Conservation (phyloP, 768 basidiomycete genomes). For the Russula griseocarnosa region DNA sequence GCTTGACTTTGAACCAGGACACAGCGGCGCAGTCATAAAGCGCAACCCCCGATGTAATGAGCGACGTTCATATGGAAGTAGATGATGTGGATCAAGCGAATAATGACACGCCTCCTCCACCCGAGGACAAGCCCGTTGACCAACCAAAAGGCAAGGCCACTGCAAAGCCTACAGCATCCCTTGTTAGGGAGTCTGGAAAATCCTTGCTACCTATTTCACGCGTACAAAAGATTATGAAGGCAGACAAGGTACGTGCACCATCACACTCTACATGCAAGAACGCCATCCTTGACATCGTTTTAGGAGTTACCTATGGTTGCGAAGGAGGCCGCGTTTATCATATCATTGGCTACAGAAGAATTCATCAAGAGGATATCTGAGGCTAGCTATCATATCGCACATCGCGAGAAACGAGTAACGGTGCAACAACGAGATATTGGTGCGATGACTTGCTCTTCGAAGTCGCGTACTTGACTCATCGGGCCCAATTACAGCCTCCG, state of each 20-base stretch:
- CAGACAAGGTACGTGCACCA: slow-evolving; percentile 59
- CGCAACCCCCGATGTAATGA: slow-evolving; percentile 4
- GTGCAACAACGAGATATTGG: slow-evolving; percentile 80
- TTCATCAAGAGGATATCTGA: slow-evolving; percentile 74
- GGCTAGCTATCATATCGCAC: slow-evolving; percentile 66
- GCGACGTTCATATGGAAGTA: slow-evolving; percentile 18
- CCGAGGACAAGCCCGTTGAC: not conserved
- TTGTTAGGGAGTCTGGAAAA: slow-evolving; percentile 51
- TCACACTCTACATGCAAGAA: not conserved
- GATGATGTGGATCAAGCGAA: slow-evolving; percentile 7
- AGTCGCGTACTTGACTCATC: not conserved
- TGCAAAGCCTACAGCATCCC: slow-evolving; percentile 24
- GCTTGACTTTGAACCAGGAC: not conserved
- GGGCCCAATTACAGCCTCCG: slow-evolving; percentile 38
- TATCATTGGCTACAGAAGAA: slow-evolving; percentile 83
- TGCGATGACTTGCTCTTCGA: slow-evolving; percentile 36
- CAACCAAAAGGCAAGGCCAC: slow-evolving; percentile 22
- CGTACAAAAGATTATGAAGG: slow-evolving; percentile 82
- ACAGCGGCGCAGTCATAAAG: not conserved
- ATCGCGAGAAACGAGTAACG: slow-evolving; percentile 65
- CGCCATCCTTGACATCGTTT: not conserved
- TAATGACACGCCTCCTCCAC: slow-evolving; percentile 6
- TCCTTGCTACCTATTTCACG: slow-evolving; percentile 70
- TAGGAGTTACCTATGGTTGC: slow-evolving; percentile 75
- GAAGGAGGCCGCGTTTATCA: slow-evolving; percentile 72